Conservation (phyloP, 371 early-diverging fungal species). For the Cokeromyces recurvatus region DNA sequence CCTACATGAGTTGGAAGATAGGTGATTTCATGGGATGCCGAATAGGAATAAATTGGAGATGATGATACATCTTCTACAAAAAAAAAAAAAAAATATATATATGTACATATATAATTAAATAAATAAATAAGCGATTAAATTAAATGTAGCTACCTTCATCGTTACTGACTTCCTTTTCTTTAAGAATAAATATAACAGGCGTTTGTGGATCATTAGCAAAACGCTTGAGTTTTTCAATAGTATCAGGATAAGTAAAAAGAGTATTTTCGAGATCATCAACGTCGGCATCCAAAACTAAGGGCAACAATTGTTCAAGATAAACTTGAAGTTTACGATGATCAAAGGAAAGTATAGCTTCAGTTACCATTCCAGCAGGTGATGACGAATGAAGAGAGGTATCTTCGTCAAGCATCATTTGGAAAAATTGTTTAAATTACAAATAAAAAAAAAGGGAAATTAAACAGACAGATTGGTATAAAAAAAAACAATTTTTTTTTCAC, state of each 20-base stretch:
- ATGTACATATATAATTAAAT: neutral
- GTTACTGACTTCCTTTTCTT: slow-evolving; percentile 64
- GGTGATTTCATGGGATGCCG: slow-evolving; percentile 70
- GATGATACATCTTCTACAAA: slow-evolving; percentile 31
- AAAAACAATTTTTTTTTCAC: too few relatives aligned
- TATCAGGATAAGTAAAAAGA: slow-evolving; percentile 64
- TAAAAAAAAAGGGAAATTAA: too few relatives aligned
- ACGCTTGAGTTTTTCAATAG: slow-evolving; percentile 66
- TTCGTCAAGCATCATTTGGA: too few relatives aligned
- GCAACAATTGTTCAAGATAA: slow-evolving; percentile 69
- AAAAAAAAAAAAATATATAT: neutral
- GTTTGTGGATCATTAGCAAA: slow-evolving; percentile 78
- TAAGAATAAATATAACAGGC: slow-evolving; percentile 76
- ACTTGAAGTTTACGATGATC: slow-evolving; percentile 59
- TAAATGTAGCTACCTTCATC: slow-evolving; percentile 36
- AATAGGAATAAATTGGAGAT: slow-evolving; percentile 52
- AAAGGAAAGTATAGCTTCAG: slow-evolving; percentile 33
- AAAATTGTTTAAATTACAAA: too few relatives aligned
- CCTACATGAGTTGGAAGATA: slow-evolving; percentile 75
- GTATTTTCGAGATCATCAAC: slow-evolving; percentile 53
- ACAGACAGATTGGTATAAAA: too few relatives aligned
- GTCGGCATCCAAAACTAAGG: slow-evolving; percentile 71
- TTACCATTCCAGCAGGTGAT: too few relatives aligned
- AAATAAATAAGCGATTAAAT: neutral
- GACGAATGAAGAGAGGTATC: too few relatives aligned